Base-by-base conservation (phyloP, 805 yeast species). In the Lachancea waltii region DNA sequence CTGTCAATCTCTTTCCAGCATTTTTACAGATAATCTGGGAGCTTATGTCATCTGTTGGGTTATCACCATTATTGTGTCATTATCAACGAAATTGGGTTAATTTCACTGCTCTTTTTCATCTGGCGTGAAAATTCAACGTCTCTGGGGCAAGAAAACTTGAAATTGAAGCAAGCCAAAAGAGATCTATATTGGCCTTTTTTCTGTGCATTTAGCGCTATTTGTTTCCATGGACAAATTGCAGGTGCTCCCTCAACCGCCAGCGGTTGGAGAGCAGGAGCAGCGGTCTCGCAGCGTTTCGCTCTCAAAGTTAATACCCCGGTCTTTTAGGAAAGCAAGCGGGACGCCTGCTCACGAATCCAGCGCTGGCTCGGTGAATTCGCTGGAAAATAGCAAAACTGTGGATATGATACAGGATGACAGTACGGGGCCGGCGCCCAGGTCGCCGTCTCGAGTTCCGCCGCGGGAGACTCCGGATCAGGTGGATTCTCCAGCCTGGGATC, bases 221-320 rank as follows among this genome's bases (percentile, higher is more conserved):
- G 26, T 7, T 11, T 33, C 10, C 25, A 38, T 38, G 42, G 42
- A 38, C 29, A 38, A 33, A 18, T 27, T 30, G 30, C 37, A 33
- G 34, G 42, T 23, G 14, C 10, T 33, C 10, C n/a, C 37, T 10
- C 42, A 33, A 18, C 33, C 42, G 16, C 29, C 31, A 10, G 22
- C 33, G 24, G 22, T n/a, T 25, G 30, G 37, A 10, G 25, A 30
- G 17, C 22, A 20, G 15, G 32, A 30, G 7, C 33, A 38, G n/a
- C 21, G 43, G 11, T 30, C 38, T 7, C 22, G 43, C 18, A 40
- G 43, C 16, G 38, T 35, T 11, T 40, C 43, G 29, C 22, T 40
- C 21, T 30, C 43, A 2, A 40, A 35, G 22, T 24, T 40, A 21
- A 32, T 40, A 34, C 36, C 43, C 8, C 29, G 43, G 31, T 40